phyloP scores from a whole-genome alignment of 2,329 filamentous ascomycete genomes.

The Talaromyces sp. region DNA sequence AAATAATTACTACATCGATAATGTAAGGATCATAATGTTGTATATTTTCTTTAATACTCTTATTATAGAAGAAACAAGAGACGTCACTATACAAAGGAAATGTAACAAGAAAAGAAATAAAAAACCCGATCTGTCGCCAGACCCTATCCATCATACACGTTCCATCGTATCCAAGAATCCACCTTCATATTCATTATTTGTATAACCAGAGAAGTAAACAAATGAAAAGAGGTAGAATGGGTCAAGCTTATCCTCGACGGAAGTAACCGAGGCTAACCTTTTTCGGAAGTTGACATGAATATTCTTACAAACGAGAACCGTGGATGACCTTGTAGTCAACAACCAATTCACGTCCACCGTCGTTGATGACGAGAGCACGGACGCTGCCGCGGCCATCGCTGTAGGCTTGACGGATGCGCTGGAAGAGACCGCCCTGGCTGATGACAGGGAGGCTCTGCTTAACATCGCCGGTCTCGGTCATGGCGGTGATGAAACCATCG shows the following conservation, averaged over 20 bases:
- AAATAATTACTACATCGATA: neutral
- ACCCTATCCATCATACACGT: slow-evolving; percentile 18
- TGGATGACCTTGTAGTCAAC: slow-evolving; percentile 99
- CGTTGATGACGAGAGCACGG: slow-evolving; percentile 91
- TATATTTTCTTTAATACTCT: slow-evolving; percentile 10
- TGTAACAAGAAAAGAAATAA: slow-evolving; percentile 5
- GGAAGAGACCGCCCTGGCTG: slow-evolving; percentile 87
- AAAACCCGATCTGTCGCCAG: neutral
- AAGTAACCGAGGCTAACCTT: slow-evolving; percentile 16
- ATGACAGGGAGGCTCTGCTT: slow-evolving; percentile 93
- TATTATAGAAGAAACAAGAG: slow-evolving; percentile 2
- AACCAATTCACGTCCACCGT: slow-evolving; percentile 87
- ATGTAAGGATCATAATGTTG: slow-evolving; percentile 5
- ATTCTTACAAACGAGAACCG: slow-evolving; percentile 37
- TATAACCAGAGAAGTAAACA: neutral
- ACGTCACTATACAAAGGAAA: slow-evolving; percentile 21
- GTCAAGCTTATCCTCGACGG: neutral
- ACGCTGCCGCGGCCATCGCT: slow-evolving; percentile 89
- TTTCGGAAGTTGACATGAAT: slow-evolving; percentile 6
- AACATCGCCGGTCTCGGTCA: slow-evolving; percentile 98
- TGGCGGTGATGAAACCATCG: slow-evolving; percentile 77
- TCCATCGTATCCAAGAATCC: slow-evolving; percentile 14
- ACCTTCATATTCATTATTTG: slow-evolving; percentile 3
- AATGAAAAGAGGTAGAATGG: neutral
- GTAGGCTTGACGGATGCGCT: slow-evolving; percentile 77